These are phyloP conservation scores for Beauveria pseudobassiana DNA, from an alignment of 2,329 filamentous ascomycete genomes.

Conservation along the genomic window DNA sequence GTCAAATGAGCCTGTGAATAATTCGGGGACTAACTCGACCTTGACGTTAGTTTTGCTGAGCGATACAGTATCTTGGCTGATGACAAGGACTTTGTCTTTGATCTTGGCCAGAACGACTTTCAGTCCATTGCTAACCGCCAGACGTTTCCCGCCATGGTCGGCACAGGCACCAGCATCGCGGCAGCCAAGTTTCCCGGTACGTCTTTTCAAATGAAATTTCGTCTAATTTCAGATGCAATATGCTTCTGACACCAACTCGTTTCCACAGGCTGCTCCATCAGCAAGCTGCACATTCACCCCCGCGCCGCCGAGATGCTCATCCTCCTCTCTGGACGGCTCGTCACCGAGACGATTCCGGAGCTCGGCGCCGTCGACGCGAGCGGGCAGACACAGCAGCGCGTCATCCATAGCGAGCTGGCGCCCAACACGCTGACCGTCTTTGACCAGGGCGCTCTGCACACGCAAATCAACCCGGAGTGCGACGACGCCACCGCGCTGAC, in stretches of 20 bases:
- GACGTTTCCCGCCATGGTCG: slow-evolving; percentile 49
- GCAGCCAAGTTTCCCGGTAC: slow-evolving; percentile 40
- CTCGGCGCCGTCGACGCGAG: slow-evolving; percentile 36
- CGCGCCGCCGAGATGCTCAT: slow-evolving; percentile 46
- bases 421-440: slow-evolving; percentile 45
- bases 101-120: slow-evolving; percentile 40
- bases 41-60: slow-evolving; percentile 29
- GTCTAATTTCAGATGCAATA: too few relatives aligned
- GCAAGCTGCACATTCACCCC: slow-evolving; percentile 49
- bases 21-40: slow-evolving; percentile 12
- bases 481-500: slow-evolving; percentile 42
- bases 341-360: slow-evolving; percentile 46
- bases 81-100: slow-evolving; percentile 40
- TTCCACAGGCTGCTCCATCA: slow-evolving; percentile 41
- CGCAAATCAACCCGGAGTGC: slow-evolving; percentile 50
- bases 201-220: neutral
- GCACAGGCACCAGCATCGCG: slow-evolving; percentile 42
- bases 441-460: slow-evolving; percentile 47
- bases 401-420: slow-evolving; percentile 34
- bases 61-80: slow-evolving; percentile 35
- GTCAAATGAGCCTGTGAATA: neutral
- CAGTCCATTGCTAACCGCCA: slow-evolving; percentile 45
- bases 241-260: too few relatives aligned
- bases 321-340: slow-evolving; percentile 39
- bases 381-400: slow-evolving; percentile 31